These are phyloP conservation scores for Benincasa hispida DNA, from an alignment of 306 rosid genomes.

Conservation along the genomic window DNA sequence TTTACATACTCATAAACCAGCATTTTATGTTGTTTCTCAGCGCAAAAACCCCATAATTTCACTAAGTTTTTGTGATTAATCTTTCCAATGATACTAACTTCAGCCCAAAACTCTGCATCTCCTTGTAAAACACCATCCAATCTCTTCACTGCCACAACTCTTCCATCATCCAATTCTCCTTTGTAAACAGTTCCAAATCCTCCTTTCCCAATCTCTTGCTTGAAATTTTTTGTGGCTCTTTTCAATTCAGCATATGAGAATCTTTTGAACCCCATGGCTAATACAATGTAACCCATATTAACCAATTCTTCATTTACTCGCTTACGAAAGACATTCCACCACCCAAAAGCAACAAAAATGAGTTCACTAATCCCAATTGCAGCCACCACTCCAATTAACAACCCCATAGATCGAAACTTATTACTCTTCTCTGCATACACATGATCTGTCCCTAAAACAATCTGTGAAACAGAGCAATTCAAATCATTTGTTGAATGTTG, in stretches of 20 bases:
- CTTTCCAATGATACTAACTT: conserved; percentile 31
- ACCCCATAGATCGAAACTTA: conserved; percentile 4
- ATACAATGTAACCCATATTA: conserved; percentile 24
- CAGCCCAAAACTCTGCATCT: conserved; percentile 34
- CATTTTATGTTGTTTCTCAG: conserved; percentile 19
- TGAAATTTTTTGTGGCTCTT: conserved; percentile 20
- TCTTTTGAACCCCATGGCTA: conserved; percentile 24
- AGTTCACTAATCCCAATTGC: conserved; percentile 13
- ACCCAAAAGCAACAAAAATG: conserved; percentile 15
- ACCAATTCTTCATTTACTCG: conserved; percentile 9
- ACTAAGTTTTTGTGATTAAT: conserved; percentile 33
- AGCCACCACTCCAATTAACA: conserved; percentile 16
- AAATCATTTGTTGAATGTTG: background rate
- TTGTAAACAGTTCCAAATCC: conserved; percentile 23
- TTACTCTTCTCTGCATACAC: conserved; percentile 5
- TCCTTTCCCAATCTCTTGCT: conserved; percentile 22
- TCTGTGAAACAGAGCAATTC: conserved; percentile 12
- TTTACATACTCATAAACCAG: conserved; percentile 24
- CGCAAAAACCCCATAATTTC: conserved; percentile 29
- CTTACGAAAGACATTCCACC: conserved; percentile 19
- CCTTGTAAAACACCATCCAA: conserved; percentile 29
- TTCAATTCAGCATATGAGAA: conserved; percentile 16
- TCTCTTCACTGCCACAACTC: conserved; percentile 31
- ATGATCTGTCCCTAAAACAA: background rate
- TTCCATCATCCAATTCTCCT: conserved; percentile 22